Percentiles rank a stretch among this genome's conserved stretches.
phyloP scores from a whole-genome alignment of 805 yeast genomes.

The Yarrowia alimentaria region DNA sequence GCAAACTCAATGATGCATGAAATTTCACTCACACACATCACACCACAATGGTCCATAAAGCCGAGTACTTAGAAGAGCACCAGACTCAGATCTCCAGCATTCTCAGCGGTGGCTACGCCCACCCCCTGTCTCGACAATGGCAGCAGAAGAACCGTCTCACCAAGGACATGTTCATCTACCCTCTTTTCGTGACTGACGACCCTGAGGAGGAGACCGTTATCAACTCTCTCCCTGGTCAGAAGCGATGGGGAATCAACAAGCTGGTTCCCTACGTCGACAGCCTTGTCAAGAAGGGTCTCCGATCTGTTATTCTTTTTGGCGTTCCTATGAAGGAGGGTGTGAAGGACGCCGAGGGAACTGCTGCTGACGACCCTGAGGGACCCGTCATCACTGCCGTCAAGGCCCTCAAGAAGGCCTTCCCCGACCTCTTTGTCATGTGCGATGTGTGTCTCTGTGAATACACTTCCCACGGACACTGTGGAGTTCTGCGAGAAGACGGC shows the following conservation, averaged over 20 bases:
- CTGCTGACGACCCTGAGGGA: slow-evolving; percentile 95
- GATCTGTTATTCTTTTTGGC: slow-evolving; percentile 87
- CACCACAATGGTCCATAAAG: slow-evolving; percentile 44
- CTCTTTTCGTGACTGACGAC: slow-evolving; percentile 77
- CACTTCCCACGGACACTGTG: slow-evolving; percentile 98
- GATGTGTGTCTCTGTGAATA: slow-evolving; percentile 97
- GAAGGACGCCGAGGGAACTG: slow-evolving; percentile 79
- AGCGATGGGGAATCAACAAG: slow-evolving; percentile 79
- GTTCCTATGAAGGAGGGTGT: slow-evolving; percentile 73
- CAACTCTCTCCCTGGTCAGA: slow-evolving; percentile 81
- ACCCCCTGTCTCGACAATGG: slow-evolving; percentile 87
- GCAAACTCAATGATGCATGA: slow-evolving; percentile 17
- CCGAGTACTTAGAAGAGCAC: slow-evolving; percentile 61
- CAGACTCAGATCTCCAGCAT: slow-evolving; percentile 69
- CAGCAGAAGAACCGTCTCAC: slow-evolving; percentile 79
- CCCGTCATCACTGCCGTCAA: slow-evolving; percentile 85
- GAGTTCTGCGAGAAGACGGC: slow-evolving; percentile 84
- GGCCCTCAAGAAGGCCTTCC: slow-evolving; percentile 62
- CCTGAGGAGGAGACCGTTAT: slow-evolving; percentile 77
- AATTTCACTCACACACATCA: slow-evolving; percentile 22
- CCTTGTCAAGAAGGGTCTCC: slow-evolving; percentile 75
- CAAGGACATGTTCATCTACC: slow-evolving; percentile 89
- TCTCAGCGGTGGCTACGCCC: slow-evolving; percentile 91
- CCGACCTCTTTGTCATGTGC: slow-evolving; percentile 81
- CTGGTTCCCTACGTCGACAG: slow-evolving; percentile 67